phyloP scores from a whole-genome alignment of 306 rosid species.

The Prunus davidiana region DNA sequence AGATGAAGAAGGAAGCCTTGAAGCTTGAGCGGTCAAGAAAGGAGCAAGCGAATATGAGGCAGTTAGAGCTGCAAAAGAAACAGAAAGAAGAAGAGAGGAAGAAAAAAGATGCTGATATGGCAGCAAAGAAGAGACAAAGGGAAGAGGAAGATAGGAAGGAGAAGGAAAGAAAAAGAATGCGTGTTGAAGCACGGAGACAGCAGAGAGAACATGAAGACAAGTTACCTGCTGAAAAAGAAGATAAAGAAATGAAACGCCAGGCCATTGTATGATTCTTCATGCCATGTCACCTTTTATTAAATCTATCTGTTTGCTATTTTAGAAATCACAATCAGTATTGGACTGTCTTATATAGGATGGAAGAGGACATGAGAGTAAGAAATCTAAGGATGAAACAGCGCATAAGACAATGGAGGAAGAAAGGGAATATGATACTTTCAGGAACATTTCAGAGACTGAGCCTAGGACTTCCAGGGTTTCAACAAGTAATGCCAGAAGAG shows the following conservation, averaged over 20 bases:
- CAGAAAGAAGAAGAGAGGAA: conserved; percentile 68
- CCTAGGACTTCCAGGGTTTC: conserved; percentile 26
- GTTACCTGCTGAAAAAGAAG: conserved; percentile 50
- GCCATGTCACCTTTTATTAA: conserved; percentile 6
- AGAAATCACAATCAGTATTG: conserved; percentile 15
- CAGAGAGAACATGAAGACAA: conserved; percentile 55
- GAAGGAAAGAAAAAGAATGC: conserved; percentile 72
- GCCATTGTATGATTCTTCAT: conserved; percentile 42
- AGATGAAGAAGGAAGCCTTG: conserved; percentile 78
- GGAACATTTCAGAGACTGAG: conserved; percentile 34
- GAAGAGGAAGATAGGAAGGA: conserved; percentile 78
- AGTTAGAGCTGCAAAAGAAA: conserved; percentile 64
- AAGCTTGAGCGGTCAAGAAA: conserved; percentile 59
- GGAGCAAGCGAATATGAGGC: conserved; percentile 60
- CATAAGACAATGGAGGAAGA: conserved; percentile 29
- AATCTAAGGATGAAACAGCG: conserved; percentile 33
- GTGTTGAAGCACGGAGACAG: conserved; percentile 62
- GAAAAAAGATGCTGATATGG: conserved; percentile 69
- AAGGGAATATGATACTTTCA: conserved; percentile 18
- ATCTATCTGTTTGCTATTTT: conserved; percentile 12
- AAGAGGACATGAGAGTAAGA: conserved; percentile 39
- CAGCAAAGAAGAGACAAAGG: conserved; percentile 80
- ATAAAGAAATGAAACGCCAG: conserved; percentile 32
- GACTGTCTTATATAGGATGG: conserved; percentile 51
- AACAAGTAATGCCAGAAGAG: conserved; percentile 29